Evolutionary conservation across 306 rosid genomes (phyloP), one percentile per base, ranked within the genome.

Genomic region (Glycine latifolia): DNA sequence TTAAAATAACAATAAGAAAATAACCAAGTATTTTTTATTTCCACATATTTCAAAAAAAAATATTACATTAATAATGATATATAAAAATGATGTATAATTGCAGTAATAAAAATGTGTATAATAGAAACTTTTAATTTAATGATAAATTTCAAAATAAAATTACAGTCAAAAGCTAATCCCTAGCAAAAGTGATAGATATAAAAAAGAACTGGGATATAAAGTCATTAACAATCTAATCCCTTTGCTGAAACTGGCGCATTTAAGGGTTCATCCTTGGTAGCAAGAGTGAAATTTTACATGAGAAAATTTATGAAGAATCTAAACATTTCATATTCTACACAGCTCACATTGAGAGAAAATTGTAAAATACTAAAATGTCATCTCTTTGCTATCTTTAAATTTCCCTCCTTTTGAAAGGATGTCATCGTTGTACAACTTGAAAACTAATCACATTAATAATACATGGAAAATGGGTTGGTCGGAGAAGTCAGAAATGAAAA

Each of bases 401-500:
- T 68, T 69, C 72, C 59, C 46, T 47, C 67, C 37, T 60, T 20
- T 20, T n/a, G 53, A 58, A 55, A 31, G 46, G 20, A 60, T 47
- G 44, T 7, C 60, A 20, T 35, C 3, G 58, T 20, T 62, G 60
- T 52, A 77, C 72, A 71, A 35, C 76, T 58, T 69, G 53, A 43
- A 56, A 44, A 33, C 7, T 60, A 31, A 65, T 39, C 50, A 61
- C 74, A 61, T 17, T 77, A 63, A 49, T 50, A 54, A 81, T 43
- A 82, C 82, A 70, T n/a, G 13, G 74, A 77, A 49, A 43, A 61
- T 71, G 44, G 72, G 16, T 13, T 56, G 72, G 68, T 26, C 20
- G 17, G 26, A 65, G 58, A 50, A 37, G 60, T 44, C 50, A 49
- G 76, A 10, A 67, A 16, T 48, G 43, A 4, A 46, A 41, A 15